Base-by-base conservation (phyloP, 1,139 yeast genomes). In the Geotrichum carabidarum region DNA sequence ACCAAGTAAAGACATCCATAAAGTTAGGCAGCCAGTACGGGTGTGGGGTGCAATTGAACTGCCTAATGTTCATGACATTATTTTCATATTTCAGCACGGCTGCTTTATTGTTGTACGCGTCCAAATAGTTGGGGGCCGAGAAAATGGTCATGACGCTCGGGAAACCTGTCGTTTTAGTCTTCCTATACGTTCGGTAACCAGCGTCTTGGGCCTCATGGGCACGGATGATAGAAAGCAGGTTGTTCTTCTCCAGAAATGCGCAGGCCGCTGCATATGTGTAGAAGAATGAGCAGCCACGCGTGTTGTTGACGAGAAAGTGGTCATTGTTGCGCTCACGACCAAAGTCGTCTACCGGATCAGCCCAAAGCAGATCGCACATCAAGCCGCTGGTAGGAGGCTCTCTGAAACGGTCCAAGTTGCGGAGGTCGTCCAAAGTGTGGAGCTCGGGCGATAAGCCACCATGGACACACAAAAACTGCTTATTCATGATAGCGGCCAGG, bases 141-240 rank as follows among this genome's bases (percentile, higher is more conserved):
- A 93, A 93, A 74, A 93, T 83, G 11, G 98, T 91, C 70, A 93
- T 80, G 49, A 93, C 78, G 17, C 94, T 83, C 1, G 98, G 98
- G 70, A 93, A 93, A n/a, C 95, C 95, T 67, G 91, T 84, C 15
- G 88, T 79, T 61, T 82, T 80, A 2, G 96, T 89, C 62, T 89
- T 81, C 62, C 86, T 86, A 72, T 93, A 93, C 86, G 94, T 93
- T 68, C 97, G 77, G 72, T 90, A 93, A 31, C 99, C 99, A 14
- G 95, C 94, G 71, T 93, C 97, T 70, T 93, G 99, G 1, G 98
- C 98, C 71, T 93, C 98, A 69, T 93, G 99, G 1, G 98, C 99
- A 59, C 99, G 78, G 51, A 93, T 90, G 42, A 93, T 81, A 11
- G 93, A 86, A 48, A 93, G 73, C 50, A 93, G 73, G 34, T 89